Evolutionary conservation across 225 moss, liverwort and hornwort species (phyloP), one percentile per base, ranked within the genome.

Genomic region (Physcomitrium patens): DNA sequence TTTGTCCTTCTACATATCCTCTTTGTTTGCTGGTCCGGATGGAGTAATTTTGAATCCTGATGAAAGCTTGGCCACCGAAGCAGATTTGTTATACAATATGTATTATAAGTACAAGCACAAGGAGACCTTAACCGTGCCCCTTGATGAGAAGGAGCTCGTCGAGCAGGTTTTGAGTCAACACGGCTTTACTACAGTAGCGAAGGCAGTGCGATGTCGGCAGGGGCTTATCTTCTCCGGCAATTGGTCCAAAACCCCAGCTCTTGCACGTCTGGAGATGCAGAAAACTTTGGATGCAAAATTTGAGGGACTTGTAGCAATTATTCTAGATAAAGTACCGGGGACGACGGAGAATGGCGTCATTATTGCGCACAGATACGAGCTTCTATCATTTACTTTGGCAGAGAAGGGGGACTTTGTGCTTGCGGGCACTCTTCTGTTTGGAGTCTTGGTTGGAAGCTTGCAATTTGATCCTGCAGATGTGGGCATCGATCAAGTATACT

Each of bases 51-150:
- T 89, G 6, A 89, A 89, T 2, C 58, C 42, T 5, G 73, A 89
- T 12, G 70, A 86, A 57, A 79, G 76, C 61, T 72, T 86, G 42
- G 28, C 67, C 41, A 69, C 22, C 42, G 89, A 89, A 71, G 83
- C 85, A 7, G 80, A 85, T 22, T 79, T 89, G 47, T 65, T 89
- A 11, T 85, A 85, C 17, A 86, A 86, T 49, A 89, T 89, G 89
- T 89, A 86, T 64, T 85, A 81, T 65, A 83, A 86, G 73, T 83
- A 83, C 44, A 89, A 89, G 78, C 80, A 86, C 59, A 83, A 80
- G 80, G 76, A 86, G 78, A 85, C 86, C 9, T 63, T 83, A 19
- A 81, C 78, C n/a, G 69, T 70, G 45, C 86, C 85, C 57, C 68
- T 82, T 67, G 77, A 89, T 19, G 83, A 83, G 74, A 64, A 67